Conservation (phyloP, 1,284 basidiomycete genomes). For the Microbotryomycetes sp. region DNA sequence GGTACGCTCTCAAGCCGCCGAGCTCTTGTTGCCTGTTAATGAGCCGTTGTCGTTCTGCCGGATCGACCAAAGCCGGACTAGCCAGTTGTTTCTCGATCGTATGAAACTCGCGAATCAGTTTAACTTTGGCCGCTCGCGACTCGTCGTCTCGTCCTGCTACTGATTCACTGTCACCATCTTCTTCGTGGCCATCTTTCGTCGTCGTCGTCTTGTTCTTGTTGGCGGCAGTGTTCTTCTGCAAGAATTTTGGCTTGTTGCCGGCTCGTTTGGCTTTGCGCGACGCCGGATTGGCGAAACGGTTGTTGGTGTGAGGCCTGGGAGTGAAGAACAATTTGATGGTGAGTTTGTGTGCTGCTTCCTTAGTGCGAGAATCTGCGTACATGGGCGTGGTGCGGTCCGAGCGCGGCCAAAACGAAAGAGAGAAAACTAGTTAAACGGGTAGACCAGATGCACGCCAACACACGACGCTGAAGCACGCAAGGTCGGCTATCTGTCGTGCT, state of each 20-base stretch:
- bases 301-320: conserved; percentile 27
- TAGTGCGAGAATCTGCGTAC: too few relatives aligned
- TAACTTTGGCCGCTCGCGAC: conserved; percentile 6
- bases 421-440: neutral
- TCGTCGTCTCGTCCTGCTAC: neutral
- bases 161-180: neutral
- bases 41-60: conserved; percentile 19
- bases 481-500: too few relatives aligned
- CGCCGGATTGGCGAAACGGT: neutral
- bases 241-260: conserved; percentile 18
- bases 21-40: conserved; percentile 22
- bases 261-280: conserved; percentile 20
- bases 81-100: conserved; percentile 35
- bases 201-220: neutral
- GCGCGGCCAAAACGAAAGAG: neutral
- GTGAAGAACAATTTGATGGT: neutral
- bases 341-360: too few relatives aligned
- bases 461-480: too few relatives aligned
- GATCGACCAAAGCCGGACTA: conserved; percentile 16
- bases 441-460: too few relatives aligned
- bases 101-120: conserved; percentile 34
- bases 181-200: neutral
- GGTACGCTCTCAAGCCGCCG: conserved; percentile 36
- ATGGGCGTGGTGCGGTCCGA: too few relatives aligned
- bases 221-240: conserved; percentile 7